These are phyloP conservation scores for Tolypocladium ovalisporum DNA, from an alignment of 2,329 filamentous ascomycete species.

Conservation along the genomic window DNA sequence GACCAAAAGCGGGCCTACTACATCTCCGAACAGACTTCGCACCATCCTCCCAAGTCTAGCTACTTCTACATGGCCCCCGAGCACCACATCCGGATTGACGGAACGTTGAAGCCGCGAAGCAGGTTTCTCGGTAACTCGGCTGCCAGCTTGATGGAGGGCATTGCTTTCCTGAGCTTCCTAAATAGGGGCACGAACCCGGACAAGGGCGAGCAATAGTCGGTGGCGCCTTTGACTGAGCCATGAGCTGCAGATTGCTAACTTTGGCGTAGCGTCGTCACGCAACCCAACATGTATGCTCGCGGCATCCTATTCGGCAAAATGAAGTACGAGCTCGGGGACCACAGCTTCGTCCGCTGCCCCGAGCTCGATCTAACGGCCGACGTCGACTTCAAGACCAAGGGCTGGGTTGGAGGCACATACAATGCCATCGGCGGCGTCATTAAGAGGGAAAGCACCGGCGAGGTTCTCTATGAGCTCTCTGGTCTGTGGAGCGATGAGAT, in stretches of 20 bases:
- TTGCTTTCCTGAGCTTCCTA: constrained; percentile 72
- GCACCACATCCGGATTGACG: constrained; percentile 89
- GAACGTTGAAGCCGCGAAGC: constrained; percentile 86
- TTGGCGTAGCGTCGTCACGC: constrained; percentile 64
- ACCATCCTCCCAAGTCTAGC: constrained; percentile 96
- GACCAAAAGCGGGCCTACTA: constrained; percentile 86
- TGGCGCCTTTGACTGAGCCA: constrained; percentile 7
- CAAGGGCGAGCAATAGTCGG: constrained; percentile 79
- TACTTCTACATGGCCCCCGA: constrained; percentile 98
- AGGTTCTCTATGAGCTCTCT: constrained; percentile 81
- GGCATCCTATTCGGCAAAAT: constrained; percentile 97
- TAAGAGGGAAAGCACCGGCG: constrained; percentile 77
- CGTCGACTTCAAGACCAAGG: constrained; percentile 97
- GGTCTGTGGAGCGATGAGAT: constrained; percentile 94
- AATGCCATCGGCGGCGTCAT: constrained; percentile 91
- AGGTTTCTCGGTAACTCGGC: constrained; percentile 96
- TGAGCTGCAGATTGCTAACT: constrained; percentile 5
- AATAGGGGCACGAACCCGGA: constrained; percentile 60
- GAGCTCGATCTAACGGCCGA: constrained; percentile 80
- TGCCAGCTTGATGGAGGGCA: constrained; percentile 95
- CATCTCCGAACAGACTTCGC: constrained; percentile 93
- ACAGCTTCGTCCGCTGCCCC: constrained; percentile 85
- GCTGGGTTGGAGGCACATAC: constrained; percentile 92
- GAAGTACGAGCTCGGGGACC: constrained; percentile 97
- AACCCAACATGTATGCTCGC: constrained; percentile 98